phyloP scores from a whole-genome alignment of 2,329 filamentous ascomycete genomes.

The Monilinia vaccinii-corymbosi region DNA sequence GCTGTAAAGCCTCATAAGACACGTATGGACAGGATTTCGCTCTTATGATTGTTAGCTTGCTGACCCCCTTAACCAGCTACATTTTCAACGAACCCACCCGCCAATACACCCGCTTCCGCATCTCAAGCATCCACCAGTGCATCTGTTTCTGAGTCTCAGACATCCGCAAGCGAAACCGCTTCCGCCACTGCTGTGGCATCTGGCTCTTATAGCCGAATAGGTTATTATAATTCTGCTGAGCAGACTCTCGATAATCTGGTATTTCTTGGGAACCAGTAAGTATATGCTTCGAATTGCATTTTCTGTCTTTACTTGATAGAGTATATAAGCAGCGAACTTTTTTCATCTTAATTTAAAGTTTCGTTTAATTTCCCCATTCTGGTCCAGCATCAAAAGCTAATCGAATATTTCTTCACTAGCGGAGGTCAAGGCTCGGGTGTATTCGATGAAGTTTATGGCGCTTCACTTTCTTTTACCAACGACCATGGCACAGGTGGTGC shows the following conservation, averaged over 20 bases:
- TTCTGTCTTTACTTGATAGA: not conserved
- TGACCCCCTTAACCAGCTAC: not conserved
- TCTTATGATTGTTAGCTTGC: not conserved
- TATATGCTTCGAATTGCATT: not conserved
- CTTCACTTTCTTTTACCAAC: conserved; percentile 29
- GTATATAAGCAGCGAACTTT: not conserved
- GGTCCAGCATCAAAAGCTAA: not conserved
- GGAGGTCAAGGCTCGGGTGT: conserved; percentile 47
- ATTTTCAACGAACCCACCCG: not conserved
- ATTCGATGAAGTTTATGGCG: conserved; percentile 32
- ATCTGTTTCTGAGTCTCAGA: not conserved
- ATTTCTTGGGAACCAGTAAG: conserved; percentile 45
- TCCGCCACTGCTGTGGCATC: not conserved
- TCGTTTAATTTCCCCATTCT: not conserved
- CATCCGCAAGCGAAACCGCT: conserved; percentile 16
- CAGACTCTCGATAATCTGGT: conserved; percentile 41
- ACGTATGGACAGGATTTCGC: not conserved
- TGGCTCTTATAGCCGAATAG: conserved; percentile 34
- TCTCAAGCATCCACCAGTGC: not conserved
- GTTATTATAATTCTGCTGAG: conserved; percentile 37
- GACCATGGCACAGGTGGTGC: conserved; percentile 38
- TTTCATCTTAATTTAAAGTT: not conserved
- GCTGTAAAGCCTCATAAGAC: not conserved
- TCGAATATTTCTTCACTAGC: not conserved
- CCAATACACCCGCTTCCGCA: not conserved